phyloP scores from a whole-genome alignment of 2,329 filamentous ascomycete species.

The Pestalotiopsis sp. region DNA sequence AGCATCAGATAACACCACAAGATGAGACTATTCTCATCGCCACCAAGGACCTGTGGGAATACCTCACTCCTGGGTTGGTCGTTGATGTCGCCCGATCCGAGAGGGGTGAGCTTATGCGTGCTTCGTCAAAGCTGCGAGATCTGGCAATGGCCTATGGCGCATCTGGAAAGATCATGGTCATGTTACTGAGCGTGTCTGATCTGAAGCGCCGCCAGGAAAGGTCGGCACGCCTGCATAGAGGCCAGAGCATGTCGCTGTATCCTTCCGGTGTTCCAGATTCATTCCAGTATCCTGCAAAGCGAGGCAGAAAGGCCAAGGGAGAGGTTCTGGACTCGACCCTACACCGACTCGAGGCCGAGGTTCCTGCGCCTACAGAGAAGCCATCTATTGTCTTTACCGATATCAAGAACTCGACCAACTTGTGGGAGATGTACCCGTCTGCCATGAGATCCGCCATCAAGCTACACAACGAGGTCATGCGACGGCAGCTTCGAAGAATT shows the following conservation, averaged over 20 bases:
- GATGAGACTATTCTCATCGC: slow-evolving; percentile 94
- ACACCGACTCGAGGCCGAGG: slow-evolving; percentile 84
- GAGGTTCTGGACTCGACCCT: slow-evolving; percentile 83
- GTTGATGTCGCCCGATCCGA: slow-evolving; percentile 90
- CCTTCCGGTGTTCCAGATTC: slow-evolving; percentile 76
- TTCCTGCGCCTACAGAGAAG: slow-evolving; percentile 87
- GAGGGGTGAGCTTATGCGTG: slow-evolving; percentile 88
- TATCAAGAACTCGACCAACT: slow-evolving; percentile 95
- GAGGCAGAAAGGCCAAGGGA: slow-evolving; percentile 64
- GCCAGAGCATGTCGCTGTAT: slow-evolving; percentile 83
- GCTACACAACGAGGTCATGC: slow-evolving; percentile 96
- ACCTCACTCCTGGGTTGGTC: slow-evolving; percentile 83
- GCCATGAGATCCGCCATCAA: slow-evolving; percentile 98
- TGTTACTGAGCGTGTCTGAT: slow-evolving; percentile 94
- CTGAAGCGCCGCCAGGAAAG: slow-evolving; percentile 81
- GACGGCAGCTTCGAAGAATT: slow-evolving; percentile 87
- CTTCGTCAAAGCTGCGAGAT: slow-evolving; percentile 91
- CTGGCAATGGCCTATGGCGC: slow-evolving; percentile 95
- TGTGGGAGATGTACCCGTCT: slow-evolving; percentile 94
- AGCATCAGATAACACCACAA: slow-evolving; percentile 78
- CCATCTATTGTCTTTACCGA: slow-evolving; percentile 96
- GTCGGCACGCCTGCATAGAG: slow-evolving; percentile 67
- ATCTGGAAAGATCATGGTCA: slow-evolving; percentile 96
- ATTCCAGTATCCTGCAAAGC: slow-evolving; percentile 62
- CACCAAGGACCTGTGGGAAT: slow-evolving; percentile 94